Evolutionary conservation across 1,284 basidiomycete species (phyloP).

Genomic region (Gastroboletus turbinatus): DNA sequence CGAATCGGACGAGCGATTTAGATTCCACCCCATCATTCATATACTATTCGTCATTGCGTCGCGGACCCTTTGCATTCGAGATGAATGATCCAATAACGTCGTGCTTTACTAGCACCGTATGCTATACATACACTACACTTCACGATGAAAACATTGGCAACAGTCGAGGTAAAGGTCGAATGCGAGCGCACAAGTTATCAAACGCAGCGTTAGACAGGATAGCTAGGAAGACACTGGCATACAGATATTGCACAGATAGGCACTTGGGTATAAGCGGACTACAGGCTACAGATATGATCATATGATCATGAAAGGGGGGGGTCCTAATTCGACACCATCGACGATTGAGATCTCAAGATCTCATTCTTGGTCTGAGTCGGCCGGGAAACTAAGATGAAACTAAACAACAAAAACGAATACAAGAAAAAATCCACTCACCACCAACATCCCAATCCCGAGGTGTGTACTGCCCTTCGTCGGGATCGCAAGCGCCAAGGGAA

Average conservation of each 20-base stretch:
- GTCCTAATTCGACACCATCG: not conserved
- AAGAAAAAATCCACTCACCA: not conserved
- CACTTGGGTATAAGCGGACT: too few species aligned
- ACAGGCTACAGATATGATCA: too few species aligned
- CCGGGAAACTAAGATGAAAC: not conserved
- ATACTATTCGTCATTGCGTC: too few species aligned
- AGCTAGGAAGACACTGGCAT: not conserved
- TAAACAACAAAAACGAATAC: too few species aligned
- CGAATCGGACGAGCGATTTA: not conserved
- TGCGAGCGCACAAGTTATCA: too few species aligned
- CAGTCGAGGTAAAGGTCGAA: too few species aligned
- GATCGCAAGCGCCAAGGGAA: not conserved
- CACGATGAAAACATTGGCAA: too few species aligned
- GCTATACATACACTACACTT: not conserved
- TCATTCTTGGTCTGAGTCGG: not conserved
- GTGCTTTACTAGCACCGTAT: not conserved
- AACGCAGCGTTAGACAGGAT: not conserved
- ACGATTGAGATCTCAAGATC: too few species aligned
- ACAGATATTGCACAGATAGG: too few species aligned
- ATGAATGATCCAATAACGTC: not conserved
- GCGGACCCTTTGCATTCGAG: not conserved
- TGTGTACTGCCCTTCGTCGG: not conserved
- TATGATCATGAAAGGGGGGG: not conserved
- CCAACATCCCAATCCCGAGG: not conserved
- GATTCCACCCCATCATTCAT: not conserved